phyloP scores from a whole-genome alignment of 768 basidiomycete genomes.

The Amanita muscaria region DNA sequence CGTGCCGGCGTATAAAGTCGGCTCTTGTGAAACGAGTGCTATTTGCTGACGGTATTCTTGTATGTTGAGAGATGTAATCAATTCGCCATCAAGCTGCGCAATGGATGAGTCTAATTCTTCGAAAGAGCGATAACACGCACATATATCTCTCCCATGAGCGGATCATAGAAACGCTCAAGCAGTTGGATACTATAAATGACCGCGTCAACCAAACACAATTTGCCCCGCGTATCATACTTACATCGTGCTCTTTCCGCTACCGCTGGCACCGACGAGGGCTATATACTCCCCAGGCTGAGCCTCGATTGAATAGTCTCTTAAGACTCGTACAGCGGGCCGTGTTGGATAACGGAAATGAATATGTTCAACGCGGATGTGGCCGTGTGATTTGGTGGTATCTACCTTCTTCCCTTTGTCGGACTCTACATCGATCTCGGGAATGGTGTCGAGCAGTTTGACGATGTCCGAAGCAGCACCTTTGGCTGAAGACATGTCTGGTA shows the following conservation, averaged over 20 bases:
- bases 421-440: conserved; percentile 75
- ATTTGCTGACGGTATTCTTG: conserved; percentile 85
- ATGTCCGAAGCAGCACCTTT: conserved; percentile 69
- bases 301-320: conserved; percentile 65
- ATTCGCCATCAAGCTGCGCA: conserved; percentile 59
- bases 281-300: conserved; percentile 74
- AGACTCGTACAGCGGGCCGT: conserved; percentile 72
- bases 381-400: conserved; percentile 34
- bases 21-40: conserved; percentile 87
- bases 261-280: conserved; percentile 75
- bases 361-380: conserved; percentile 69
- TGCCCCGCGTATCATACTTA: conserved; percentile 26
- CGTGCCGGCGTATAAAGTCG: conserved; percentile 85
- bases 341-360: conserved; percentile 90
- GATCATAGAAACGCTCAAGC: conserved; percentile 81
- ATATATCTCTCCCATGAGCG: conserved; percentile 59
- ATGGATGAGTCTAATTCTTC: neutral
- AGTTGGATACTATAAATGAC: conserved; percentile 54
- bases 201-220: neutral
- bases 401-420: conserved; percentile 52
- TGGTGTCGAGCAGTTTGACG: conserved; percentile 64
- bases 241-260: conserved; percentile 80
- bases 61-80: conserved; percentile 69
- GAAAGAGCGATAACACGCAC: conserved; percentile 26
- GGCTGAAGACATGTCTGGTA: conserved; percentile 84